A percentile compares a stretch with the other conserved stretches of the same genome.
Evolutionary conservation across 2,329 filamentous ascomycete species (phyloP).

Genomic region (Trichoderma lentiforme): DNA sequence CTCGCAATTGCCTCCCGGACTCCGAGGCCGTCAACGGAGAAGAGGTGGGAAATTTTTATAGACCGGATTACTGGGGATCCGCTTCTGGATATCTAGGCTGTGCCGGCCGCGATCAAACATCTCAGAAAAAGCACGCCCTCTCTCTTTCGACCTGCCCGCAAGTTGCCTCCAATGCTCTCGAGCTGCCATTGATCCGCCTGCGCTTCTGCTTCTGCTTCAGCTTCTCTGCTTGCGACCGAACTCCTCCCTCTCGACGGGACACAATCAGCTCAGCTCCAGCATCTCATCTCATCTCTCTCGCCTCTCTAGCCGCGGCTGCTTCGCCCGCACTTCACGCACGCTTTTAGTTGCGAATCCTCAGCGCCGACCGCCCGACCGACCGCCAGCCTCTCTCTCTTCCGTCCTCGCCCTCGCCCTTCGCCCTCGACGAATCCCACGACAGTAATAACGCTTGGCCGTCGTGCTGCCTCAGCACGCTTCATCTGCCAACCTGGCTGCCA

Average conservation of each 20-base stretch:
- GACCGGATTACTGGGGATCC: constrained; percentile 23
- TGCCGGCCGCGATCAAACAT: constrained; percentile 3
- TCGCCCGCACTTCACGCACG: not conserved
- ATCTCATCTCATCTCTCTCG: not conserved
- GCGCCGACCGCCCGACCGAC: constrained; percentile 1
- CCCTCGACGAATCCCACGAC: not conserved
- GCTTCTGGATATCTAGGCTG: not conserved
- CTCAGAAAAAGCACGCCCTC: not conserved
- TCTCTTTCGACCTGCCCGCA: not conserved
- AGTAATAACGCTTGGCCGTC: constrained; percentile 1
- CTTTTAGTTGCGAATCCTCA: not conserved
- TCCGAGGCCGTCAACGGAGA: constrained; percentile 40
- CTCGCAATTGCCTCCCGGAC: constrained; percentile 26
- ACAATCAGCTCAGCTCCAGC: not conserved
- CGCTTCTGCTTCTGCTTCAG: not conserved
- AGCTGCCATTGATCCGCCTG: not conserved
- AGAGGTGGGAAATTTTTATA: constrained; percentile 33
- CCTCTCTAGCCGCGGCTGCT: not conserved
- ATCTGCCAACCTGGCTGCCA: constrained; percentile 58
- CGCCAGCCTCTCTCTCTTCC: not conserved
- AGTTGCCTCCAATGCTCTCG: not conserved
- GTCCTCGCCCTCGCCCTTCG: not conserved
- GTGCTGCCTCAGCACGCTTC: constrained; percentile 11
- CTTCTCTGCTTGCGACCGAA: not conserved
- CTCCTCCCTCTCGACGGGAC: not conserved